Evolutionary conservation across 768 basidiomycete genomes (phyloP).

Genomic region (Boletus bicolor): DNA sequence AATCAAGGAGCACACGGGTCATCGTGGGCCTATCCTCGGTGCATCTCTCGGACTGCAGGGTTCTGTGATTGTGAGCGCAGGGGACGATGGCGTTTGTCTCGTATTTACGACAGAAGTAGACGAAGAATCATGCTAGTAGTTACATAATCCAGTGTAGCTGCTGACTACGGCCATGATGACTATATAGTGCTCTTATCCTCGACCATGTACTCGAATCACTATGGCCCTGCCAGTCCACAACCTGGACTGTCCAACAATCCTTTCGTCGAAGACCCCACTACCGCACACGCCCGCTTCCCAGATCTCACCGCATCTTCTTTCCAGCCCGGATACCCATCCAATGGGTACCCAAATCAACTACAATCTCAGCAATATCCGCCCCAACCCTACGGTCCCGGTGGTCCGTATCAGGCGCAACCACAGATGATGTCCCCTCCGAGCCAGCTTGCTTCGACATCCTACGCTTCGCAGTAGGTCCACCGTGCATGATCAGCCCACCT

Average conservation of each 20-base stretch:
- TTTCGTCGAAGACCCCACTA: slow-evolving; percentile 53
- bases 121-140: slow-evolving; percentile 5
- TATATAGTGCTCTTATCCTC: neutral
- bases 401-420: slow-evolving; percentile 16
- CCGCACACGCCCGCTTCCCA: slow-evolving; percentile 57
- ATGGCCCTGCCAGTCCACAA: slow-evolving; percentile 24
- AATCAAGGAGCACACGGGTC: slow-evolving; percentile 78
- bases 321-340: slow-evolving; percentile 16
- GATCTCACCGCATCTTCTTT: slow-evolving; percentile 44
- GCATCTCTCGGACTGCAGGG: slow-evolving; percentile 71
- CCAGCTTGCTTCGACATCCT: slow-evolving; percentile 23
- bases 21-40: slow-evolving; percentile 70
- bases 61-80: slow-evolving; percentile 77
- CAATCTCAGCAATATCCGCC: slow-evolving; percentile 35
- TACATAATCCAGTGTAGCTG: slow-evolving; percentile 20
- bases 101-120: slow-evolving; percentile 67
- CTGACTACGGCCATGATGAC: neutral
- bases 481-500: neutral
- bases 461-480: slow-evolving; percentile 22
- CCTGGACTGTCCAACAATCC: slow-evolving; percentile 58
- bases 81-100: slow-evolving; percentile 85
- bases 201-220: slow-evolving; percentile 42
- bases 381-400: slow-evolving; percentile 9
- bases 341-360: slow-evolving; percentile 26
- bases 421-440: slow-evolving; percentile 20